A percentile compares a stretch with the other conserved stretches of the same genome.
phyloP scores from a whole-genome alignment of 1,284 basidiomycete genomes.

The Cystobasidium slooffiae region DNA sequence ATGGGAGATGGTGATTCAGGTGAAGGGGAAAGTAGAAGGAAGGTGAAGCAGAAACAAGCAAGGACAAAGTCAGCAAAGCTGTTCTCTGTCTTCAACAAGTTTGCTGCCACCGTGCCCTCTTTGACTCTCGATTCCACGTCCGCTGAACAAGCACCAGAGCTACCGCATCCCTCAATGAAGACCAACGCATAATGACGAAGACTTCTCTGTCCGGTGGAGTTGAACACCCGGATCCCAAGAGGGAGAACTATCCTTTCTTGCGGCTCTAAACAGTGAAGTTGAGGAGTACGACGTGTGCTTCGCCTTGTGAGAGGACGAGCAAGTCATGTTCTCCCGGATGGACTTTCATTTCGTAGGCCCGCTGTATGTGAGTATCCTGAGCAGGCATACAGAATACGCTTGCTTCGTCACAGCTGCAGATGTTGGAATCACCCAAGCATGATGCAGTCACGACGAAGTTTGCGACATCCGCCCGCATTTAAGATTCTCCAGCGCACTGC shows the following conservation, averaged over 20 bases:
- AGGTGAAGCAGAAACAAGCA: not conserved
- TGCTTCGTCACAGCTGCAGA: not conserved
- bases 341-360: conserved; percentile 22
- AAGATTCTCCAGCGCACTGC: conserved; percentile 22
- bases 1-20: not conserved
- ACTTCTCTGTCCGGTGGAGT: conserved; percentile 9
- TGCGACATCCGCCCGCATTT: not conserved
- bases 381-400: not conserved
- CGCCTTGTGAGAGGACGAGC: not conserved
- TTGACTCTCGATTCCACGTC: not conserved
- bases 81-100: not conserved
- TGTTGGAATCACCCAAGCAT: conserved; percentile 12
- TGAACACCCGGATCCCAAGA: conserved; percentile 5
- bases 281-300: not conserved
- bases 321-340: conserved; percentile 11
- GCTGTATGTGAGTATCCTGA: not conserved
- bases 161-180: conserved; percentile 21
- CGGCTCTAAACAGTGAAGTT: conserved; percentile 32
- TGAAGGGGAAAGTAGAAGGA: not conserved
- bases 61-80: conserved; percentile 24
- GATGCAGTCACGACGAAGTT: not conserved
- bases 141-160: conserved; percentile 5
- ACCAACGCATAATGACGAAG: not conserved
- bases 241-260: conserved; percentile 29
- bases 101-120: conserved; percentile 14